Percentiles rank a stretch among this genome's conserved stretches.
These are phyloP conservation scores for Phytophthora constricta DNA, from an alignment of 352 stramenopile genomes.

Conservation along the genomic window DNA sequence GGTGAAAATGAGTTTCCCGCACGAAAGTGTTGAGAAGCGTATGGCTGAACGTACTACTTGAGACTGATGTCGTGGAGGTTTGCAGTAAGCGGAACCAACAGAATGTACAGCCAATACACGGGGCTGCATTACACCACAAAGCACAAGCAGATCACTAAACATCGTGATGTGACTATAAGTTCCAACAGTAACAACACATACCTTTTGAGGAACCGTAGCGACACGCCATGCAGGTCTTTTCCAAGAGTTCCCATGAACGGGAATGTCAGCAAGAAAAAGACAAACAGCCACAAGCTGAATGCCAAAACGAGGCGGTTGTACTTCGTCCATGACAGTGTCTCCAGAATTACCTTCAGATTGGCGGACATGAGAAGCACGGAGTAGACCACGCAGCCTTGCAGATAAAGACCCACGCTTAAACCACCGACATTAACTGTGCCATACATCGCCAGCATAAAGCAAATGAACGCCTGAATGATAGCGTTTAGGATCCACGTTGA, in stretches of 20 bases:
- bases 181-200: slow-evolving; percentile 15
- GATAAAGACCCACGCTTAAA: slow-evolving; percentile 51
- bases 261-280: slow-evolving; percentile 70
- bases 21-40: slow-evolving; percentile 4
- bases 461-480: slow-evolving; percentile 70
- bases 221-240: slow-evolving; percentile 61
- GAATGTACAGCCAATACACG: slow-evolving; percentile 72
- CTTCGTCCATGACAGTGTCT: slow-evolving; percentile 82
- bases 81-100: slow-evolving; percentile 66
- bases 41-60: slow-evolving; percentile 65
- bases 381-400: slow-evolving; percentile 76
- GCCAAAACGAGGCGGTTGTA: slow-evolving; percentile 63
- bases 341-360: slow-evolving; percentile 77
- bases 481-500: slow-evolving; percentile 68
- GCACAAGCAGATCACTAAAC: not conserved
- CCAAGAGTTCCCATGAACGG: slow-evolving; percentile 59
- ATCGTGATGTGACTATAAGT: not conserved
- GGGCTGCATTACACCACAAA: slow-evolving; percentile 32
- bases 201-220: slow-evolving; percentile 58
- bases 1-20: not conserved
- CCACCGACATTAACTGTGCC: slow-evolving; percentile 45
- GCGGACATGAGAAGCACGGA: slow-evolving; percentile 76
- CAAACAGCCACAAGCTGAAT: slow-evolving; percentile 67
- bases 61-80: slow-evolving; percentile 67
- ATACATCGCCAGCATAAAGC: slow-evolving; percentile 64